Percentiles rank a stretch among this genome's conserved stretches.
Conservation (phyloP, 2,329 filamentous ascomycete genomes). For the Fusarium secorum region DNA sequence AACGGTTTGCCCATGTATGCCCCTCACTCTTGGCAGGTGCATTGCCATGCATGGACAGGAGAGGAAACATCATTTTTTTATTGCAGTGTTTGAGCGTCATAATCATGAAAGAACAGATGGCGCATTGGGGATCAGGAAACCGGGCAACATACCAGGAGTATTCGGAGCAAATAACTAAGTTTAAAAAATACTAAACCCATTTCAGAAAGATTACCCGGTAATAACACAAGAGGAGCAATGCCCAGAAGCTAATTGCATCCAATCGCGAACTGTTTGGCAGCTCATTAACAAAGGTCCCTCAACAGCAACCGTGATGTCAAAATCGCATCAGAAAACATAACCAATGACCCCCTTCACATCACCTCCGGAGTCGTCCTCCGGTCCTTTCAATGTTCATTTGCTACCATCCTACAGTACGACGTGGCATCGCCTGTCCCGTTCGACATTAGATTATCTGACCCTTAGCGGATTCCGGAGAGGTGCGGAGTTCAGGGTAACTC, state of each 20-base stretch:
- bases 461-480: background rate
- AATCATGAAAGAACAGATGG: background rate
- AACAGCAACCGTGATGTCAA: background rate
- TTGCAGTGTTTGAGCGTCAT: background rate
- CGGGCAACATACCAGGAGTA: background rate
- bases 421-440: background rate
- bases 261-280: background rate
- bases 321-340: background rate
- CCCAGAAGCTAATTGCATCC: background rate
- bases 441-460: background rate
- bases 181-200: background rate
- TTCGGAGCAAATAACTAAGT: background rate
- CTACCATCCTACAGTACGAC: background rate
- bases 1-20: too few species aligned
- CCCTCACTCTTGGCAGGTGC: background rate
- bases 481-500: background rate
- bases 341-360: background rate
- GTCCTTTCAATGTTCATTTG: background rate
- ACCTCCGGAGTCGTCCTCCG: background rate
- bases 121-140: background rate
- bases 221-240: rapidly evolving
- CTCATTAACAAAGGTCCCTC: background rate
- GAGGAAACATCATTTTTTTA: background rate
- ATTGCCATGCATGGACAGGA: background rate
- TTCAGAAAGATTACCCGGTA: background rate